Conservation (phyloP, 2,329 filamentous ascomycete species). For the Diaporthe sp. region DNA sequence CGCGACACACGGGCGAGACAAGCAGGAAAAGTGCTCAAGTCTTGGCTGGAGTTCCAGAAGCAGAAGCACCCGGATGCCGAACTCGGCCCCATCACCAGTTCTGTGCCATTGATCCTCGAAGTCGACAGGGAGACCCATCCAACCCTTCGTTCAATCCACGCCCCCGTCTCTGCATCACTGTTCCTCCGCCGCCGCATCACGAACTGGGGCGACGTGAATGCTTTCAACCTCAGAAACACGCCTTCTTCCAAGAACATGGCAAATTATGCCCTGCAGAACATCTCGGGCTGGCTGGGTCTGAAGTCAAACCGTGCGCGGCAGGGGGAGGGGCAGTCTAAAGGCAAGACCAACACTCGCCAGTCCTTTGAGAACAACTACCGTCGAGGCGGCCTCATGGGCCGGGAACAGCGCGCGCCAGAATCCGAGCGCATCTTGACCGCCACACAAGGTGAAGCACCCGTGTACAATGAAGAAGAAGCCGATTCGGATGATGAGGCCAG, state of each 20-base stretch:
- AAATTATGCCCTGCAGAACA: neutral
- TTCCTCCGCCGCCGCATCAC: neutral
- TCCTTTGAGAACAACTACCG: neutral
- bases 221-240: neutral
- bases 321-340: neutral
- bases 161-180: neutral
- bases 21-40: neutral
- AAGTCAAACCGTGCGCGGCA: neutral
- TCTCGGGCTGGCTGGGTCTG: slow-evolving; percentile 10
- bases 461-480: neutral
- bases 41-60: neutral
- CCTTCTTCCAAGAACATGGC: neutral
- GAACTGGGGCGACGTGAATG: neutral
- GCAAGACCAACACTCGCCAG: neutral
- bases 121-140: neutral
- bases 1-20: neutral
- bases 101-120: neutral
- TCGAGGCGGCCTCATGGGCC: neutral
- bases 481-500: too few relatives aligned
- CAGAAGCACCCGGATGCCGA: neutral
- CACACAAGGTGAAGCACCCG: neutral
- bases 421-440: neutral
- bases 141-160: neutral
- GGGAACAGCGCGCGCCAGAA: neutral
- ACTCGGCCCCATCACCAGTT: neutral